These are phyloP conservation scores for Euphrasia confusa DNA, from an alignment of 257 asterid genomes.

Conservation along the genomic window DNA sequence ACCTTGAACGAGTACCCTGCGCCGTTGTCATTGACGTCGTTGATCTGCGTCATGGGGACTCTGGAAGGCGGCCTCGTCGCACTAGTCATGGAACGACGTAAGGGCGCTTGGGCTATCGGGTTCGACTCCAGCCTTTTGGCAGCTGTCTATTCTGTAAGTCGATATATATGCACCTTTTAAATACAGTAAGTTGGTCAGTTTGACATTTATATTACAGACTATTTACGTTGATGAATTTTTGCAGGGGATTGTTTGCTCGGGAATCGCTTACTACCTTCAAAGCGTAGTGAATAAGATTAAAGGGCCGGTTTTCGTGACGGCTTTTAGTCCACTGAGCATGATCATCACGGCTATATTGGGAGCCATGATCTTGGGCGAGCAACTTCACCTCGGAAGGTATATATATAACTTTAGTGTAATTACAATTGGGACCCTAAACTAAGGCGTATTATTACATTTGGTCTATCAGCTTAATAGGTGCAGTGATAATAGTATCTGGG, in stretches of 20 bases:
- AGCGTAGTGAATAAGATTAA: constrained; percentile 62
- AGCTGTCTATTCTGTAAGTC: constrained; percentile 68
- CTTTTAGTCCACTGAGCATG: constrained; percentile 88
- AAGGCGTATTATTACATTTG: not conserved
- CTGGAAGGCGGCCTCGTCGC: constrained; percentile 62
- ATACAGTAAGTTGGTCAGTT: too few relatives aligned
- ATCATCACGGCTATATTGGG: constrained; percentile 80
- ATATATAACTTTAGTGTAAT: not conserved
- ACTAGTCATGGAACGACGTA: constrained; percentile 51
- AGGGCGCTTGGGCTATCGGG: constrained; percentile 72
- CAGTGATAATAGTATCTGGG: constrained; percentile 61
- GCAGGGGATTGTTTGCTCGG: constrained; percentile 89
- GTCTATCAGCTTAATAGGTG: constrained; percentile 64
- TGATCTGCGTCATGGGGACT: constrained; percentile 59
- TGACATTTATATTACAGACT: too few relatives aligned
- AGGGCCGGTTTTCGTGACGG: constrained; percentile 94
- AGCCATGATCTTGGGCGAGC: constrained; percentile 65
- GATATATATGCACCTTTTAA: too few relatives aligned
- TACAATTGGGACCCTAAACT: not conserved
- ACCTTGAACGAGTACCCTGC: constrained; percentile 85
- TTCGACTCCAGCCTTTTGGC: constrained; percentile 82
- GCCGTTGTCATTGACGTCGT: constrained; percentile 60
- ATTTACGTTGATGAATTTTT: not conserved
- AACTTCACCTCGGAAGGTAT: constrained; percentile 83
- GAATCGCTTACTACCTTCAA: constrained; percentile 84